phyloP scores from a whole-genome alignment of 768 basidiomycete genomes.

The Pleurotus djamor region DNA sequence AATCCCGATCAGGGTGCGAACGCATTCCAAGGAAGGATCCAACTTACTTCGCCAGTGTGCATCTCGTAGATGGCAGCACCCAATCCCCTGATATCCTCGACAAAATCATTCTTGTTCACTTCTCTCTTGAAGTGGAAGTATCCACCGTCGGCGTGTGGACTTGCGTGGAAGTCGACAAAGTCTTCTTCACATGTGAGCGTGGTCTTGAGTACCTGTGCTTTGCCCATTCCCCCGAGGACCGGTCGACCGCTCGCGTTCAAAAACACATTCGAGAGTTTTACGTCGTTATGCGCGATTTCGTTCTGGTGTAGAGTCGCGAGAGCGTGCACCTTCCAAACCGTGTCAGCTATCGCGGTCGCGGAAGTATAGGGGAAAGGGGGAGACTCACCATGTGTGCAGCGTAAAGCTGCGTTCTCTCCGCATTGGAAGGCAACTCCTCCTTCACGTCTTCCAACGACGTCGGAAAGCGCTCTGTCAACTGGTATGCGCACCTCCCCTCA shows the following conservation, averaged over 20 bases:
- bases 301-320: neutral
- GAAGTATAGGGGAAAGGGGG: neutral
- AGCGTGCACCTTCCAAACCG: neutral
- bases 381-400: too few species aligned
- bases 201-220: neutral
- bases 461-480: too few species aligned
- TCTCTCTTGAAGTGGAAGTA: neutral
- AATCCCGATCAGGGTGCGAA: too few species aligned
- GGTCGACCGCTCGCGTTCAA: neutral
- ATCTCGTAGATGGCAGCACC: neutral
- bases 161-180: neutral
- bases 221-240: neutral
- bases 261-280: neutral
- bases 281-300: neutral
- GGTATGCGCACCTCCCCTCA: too few species aligned
- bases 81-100: neutral
- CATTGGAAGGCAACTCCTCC: too few species aligned
- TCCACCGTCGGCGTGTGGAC: neutral
- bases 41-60: neutral
- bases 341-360: neutral
- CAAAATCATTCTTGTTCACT: neutral
- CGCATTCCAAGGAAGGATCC: neutral
- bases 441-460: too few species aligned
- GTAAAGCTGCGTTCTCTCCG: too few species aligned
- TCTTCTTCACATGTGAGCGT: neutral